Evolutionary conservation across 345 rosid species (phyloP).

Genomic region (Salix viminalis): DNA sequence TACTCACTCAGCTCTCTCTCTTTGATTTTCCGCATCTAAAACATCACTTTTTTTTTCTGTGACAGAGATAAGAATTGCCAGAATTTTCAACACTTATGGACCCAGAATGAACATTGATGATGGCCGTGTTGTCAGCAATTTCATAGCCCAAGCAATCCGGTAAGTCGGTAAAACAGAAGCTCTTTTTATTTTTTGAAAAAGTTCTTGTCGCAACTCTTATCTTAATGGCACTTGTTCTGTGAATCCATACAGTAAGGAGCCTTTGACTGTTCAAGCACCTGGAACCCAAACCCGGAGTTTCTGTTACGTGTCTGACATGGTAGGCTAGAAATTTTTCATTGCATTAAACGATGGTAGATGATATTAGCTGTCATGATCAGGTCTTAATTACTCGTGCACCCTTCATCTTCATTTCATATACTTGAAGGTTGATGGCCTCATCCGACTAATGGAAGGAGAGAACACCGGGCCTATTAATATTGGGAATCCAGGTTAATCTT

Average conservation of each 20-base stretch:
- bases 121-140: constrained; percentile 96
- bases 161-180: constrained; percentile 9
- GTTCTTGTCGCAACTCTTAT: background rate
- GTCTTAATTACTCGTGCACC: background rate
- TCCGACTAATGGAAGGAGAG: constrained; percentile 91
- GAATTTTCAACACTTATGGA: constrained; percentile 94
- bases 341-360: background rate
- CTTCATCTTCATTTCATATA: background rate
- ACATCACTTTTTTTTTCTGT: background rate
- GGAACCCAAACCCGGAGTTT: constrained; percentile 98
- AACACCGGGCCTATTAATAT: constrained; percentile 87
- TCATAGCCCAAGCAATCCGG: constrained; percentile 96
- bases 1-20: background rate
- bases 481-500: constrained; percentile 65
- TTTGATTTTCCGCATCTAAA: background rate
- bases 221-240: background rate
- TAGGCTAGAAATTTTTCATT: constrained; percentile 19
- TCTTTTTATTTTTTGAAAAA: background rate
- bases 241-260: constrained; percentile 53
- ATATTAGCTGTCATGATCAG: background rate
- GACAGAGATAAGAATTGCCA: constrained; percentile 77
- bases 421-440: constrained; percentile 82
- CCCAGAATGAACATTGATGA: constrained; percentile 96
- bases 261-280: constrained; percentile 85
- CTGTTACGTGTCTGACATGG: constrained; percentile 97